Evolutionary conservation across 1,139 yeast species (phyloP).

Genomic region (Kurtzmaniella quercitrusa): DNA sequence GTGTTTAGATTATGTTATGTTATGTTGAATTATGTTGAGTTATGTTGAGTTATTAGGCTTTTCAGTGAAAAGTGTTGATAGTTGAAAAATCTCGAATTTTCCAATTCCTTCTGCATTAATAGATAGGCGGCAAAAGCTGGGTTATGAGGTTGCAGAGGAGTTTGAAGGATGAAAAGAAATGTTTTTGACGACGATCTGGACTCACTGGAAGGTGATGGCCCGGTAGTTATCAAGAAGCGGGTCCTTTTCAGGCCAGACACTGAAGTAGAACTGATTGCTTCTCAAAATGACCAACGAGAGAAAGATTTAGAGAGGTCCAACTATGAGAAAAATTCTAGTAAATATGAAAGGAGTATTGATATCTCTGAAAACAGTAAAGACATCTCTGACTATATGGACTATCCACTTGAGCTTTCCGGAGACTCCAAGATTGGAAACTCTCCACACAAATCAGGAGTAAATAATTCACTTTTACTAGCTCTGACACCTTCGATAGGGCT

Average conservation of each 20-base stretch:
- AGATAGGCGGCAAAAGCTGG: too few species aligned
- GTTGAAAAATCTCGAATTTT: neutral
- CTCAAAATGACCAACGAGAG: slow-evolving; percentile 7
- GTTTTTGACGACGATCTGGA: slow-evolving; percentile 14
- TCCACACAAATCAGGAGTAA: slow-evolving; percentile 2
- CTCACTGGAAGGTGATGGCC: slow-evolving; percentile 10
- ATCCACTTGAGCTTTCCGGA: neutral
- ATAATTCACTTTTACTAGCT: slow-evolving; percentile 11
- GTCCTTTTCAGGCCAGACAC: neutral
- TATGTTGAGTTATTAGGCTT: too few species aligned
- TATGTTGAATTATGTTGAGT: too few species aligned
- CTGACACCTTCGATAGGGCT: slow-evolving; percentile 37
- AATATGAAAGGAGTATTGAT: neutral
- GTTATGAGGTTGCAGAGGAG: neutral
- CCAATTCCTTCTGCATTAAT: too few species aligned
- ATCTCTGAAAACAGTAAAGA: neutral
- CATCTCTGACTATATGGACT: neutral
- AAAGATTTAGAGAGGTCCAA: slow-evolving; percentile 5
- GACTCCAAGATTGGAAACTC: slow-evolving; percentile 1
- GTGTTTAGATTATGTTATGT: too few species aligned
- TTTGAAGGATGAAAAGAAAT: slow-evolving; percentile 7
- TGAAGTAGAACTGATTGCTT: slow-evolving; percentile 1
- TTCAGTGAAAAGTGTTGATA: too few species aligned
- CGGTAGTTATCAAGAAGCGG: neutral
- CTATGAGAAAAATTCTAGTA: neutral